phyloP scores from a whole-genome alignment of 148 eudicot species.

The Rheum nobile region DNA sequence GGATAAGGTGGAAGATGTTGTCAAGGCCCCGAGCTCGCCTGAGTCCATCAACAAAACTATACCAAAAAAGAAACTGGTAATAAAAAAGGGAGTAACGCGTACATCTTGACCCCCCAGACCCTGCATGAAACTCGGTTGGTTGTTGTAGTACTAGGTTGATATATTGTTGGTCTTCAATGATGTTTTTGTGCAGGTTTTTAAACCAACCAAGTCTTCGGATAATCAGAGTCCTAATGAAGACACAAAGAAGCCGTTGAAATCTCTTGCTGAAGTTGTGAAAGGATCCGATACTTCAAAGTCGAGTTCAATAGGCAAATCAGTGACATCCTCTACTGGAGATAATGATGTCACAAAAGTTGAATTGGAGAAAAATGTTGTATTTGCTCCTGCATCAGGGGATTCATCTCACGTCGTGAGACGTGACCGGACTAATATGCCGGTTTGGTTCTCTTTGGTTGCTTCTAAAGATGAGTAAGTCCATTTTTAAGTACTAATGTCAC shows the following conservation, averaged over 20 bases:
- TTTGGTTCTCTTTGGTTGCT: slow-evolving; percentile 81
- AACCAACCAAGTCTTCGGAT: slow-evolving; percentile 30
- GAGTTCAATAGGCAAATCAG: slow-evolving; percentile 43
- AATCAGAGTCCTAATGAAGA: slow-evolving; percentile 29
- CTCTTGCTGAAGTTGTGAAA: slow-evolving; percentile 75
- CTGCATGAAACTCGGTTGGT: no score
- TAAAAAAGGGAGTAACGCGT: no score
- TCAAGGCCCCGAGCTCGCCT: slow-evolving; percentile 59
- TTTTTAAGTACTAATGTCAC: neutral
- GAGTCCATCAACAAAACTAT: slow-evolving; percentile 50
- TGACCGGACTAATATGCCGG: slow-evolving; percentile 35
- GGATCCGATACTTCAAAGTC: slow-evolving; percentile 55
- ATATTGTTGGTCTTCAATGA: neutral
- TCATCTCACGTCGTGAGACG: slow-evolving; percentile 15
- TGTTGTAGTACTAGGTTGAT: neutral
- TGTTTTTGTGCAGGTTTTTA: slow-evolving; percentile 31
- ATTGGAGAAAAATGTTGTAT: slow-evolving; percentile 23
- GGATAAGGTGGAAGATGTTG: slow-evolving; percentile 40
- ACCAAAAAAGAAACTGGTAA: slow-evolving; percentile 65
- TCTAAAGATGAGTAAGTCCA: slow-evolving; percentile 51
- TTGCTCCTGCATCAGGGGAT: slow-evolving; percentile 22
- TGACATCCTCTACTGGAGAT: slow-evolving; percentile 22
- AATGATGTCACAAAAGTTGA: slow-evolving; percentile 17
- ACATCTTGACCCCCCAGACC: no score
- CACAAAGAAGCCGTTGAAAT: slow-evolving; percentile 60